Conservation (phyloP, 2,329 filamentous ascomycete genomes). For the Saccharata proteae region DNA sequence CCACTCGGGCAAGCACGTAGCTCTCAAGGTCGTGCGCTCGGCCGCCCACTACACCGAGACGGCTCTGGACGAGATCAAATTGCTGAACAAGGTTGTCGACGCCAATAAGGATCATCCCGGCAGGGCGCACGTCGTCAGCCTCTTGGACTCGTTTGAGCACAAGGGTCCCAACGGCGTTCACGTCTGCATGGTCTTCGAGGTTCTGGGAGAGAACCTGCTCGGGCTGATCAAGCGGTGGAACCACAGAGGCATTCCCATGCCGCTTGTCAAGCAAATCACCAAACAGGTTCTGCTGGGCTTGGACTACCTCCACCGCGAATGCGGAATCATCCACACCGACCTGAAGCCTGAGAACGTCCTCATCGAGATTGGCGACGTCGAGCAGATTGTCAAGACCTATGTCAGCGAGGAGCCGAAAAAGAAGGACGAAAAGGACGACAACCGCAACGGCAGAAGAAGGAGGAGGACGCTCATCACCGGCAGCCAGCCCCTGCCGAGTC, state of each 20-base stretch:
- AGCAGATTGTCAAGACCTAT: slow-evolving; percentile 94
- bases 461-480: slow-evolving; percentile 91
- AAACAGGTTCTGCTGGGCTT: slow-evolving; percentile 93
- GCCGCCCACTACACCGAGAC: slow-evolving; percentile 98
- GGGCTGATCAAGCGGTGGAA: slow-evolving; percentile 98
- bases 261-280: slow-evolving; percentile 94
- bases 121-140: slow-evolving; percentile 86
- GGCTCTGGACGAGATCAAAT: slow-evolving; percentile 95
- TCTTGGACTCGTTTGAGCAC: slow-evolving; percentile 95
- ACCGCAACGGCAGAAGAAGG: slow-evolving; percentile 80
- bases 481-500: slow-evolving; percentile 89
- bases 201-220: slow-evolving; percentile 85
- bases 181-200: slow-evolving; percentile 99
- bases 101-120: slow-evolving; percentile 92
- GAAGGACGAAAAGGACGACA: slow-evolving; percentile 70
- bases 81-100: slow-evolving; percentile 91
- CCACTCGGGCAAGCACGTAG: slow-evolving; percentile 81
- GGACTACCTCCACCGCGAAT: slow-evolving; percentile 94
- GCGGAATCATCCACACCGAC: slow-evolving; percentile 97
- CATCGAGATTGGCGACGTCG: slow-evolving; percentile 97
- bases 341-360: slow-evolving; percentile 96
- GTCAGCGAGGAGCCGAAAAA: slow-evolving; percentile 64
- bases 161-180: slow-evolving; percentile 93
- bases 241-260: slow-evolving; percentile 91
- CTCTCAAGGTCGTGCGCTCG: slow-evolving; percentile 93